A percentile compares a stretch with the other conserved stretches of the same genome.
These are phyloP conservation scores for Cytospora schulzeri DNA, from an alignment of 2,329 filamentous ascomycete species.

Conservation along the genomic window DNA sequence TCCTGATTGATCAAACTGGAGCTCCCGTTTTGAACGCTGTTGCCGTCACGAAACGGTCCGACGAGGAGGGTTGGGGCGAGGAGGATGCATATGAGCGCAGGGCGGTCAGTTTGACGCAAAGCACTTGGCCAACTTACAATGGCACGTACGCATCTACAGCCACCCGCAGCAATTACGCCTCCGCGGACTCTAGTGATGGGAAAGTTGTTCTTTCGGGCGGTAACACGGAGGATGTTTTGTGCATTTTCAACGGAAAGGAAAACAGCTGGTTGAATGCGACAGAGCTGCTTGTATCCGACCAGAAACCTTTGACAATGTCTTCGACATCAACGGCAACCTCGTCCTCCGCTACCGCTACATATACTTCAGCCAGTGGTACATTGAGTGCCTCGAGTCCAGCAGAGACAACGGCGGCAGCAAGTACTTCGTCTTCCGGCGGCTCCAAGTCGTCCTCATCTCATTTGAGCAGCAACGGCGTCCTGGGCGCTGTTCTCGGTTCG, in stretches of 20 bases:
- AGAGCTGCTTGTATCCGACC: slow-evolving; percentile 55
- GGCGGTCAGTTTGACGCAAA: slow-evolving; percentile 52
- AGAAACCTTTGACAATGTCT: slow-evolving; percentile 40
- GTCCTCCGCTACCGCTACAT: slow-evolving; percentile 31
- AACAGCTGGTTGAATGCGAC: slow-evolving; percentile 81
- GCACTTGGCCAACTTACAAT: slow-evolving; percentile 79
- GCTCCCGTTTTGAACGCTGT: slow-evolving; percentile 50
- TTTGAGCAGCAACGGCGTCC: slow-evolving; percentile 56
- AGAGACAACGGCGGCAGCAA: slow-evolving; percentile 32
- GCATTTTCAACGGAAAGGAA: slow-evolving; percentile 73
- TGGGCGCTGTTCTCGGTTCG: slow-evolving; percentile 82
- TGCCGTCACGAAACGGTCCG: slow-evolving; percentile 39
- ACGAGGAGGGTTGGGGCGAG: slow-evolving; percentile 12
- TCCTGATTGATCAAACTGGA: slow-evolving; percentile 65
- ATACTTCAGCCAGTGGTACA: slow-evolving; percentile 37
- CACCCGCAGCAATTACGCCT: slow-evolving; percentile 67
- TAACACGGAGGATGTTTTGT: slow-evolving; percentile 64
- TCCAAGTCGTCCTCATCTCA: slow-evolving; percentile 33
- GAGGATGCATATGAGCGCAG: neutral
- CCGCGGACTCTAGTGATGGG: slow-evolving; percentile 68
- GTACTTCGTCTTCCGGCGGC: slow-evolving; percentile 30
- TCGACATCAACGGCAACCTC: slow-evolving; percentile 39
- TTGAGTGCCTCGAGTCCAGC: slow-evolving; percentile 32
- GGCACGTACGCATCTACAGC: slow-evolving; percentile 67
- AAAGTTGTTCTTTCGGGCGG: slow-evolving; percentile 81